A percentile compares a stretch with the other conserved stretches of the same genome.
These are phyloP conservation scores for Trapa incisa DNA, from an alignment of 345 rosid species.

Conservation along the genomic window DNA sequence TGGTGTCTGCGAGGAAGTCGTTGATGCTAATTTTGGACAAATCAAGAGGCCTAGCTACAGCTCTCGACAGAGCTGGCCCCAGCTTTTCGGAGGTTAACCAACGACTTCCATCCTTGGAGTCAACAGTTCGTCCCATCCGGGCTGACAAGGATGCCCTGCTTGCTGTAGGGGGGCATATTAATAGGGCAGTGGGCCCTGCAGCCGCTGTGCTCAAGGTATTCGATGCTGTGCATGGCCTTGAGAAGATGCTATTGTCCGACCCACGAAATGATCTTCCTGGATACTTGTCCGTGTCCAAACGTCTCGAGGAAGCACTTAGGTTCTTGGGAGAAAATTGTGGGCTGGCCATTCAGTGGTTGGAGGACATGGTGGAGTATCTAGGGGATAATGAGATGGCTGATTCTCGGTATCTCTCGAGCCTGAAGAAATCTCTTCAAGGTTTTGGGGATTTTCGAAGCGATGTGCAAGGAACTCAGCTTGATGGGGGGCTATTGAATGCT, in stretches of 20 bases:
- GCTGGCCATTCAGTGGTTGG: slow-evolving; percentile 95
- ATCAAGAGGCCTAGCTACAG: slow-evolving; percentile 48
- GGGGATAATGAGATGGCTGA: slow-evolving; percentile 81
- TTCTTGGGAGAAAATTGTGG: slow-evolving; percentile 90
- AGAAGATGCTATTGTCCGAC: slow-evolving; percentile 76
- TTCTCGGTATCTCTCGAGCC: slow-evolving; percentile 46
- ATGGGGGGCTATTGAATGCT: slow-evolving; percentile 80
- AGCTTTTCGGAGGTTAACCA: slow-evolving; percentile 69
- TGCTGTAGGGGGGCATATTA: slow-evolving; percentile 84
- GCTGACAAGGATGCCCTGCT: slow-evolving; percentile 80
- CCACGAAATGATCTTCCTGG: slow-evolving; percentile 72
- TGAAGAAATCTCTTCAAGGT: slow-evolving; percentile 55
- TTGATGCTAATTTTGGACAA: slow-evolving; percentile 68
- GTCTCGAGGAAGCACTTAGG: slow-evolving; percentile 83
- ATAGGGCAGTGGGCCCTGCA: slow-evolving; percentile 97
- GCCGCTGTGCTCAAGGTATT: slow-evolving; percentile 98
- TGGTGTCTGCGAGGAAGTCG: slow-evolving; percentile 57
- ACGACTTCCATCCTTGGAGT: slow-evolving; percentile 61
- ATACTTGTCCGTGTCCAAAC: slow-evolving; percentile 71
- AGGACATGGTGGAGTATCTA: slow-evolving; percentile 92
- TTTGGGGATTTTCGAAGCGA: slow-evolving; percentile 48
- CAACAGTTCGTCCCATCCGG: slow-evolving; percentile 82
- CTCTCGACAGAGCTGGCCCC: slow-evolving; percentile 56
- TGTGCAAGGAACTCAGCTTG: slow-evolving; percentile 31
- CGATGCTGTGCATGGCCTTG: slow-evolving; percentile 93